Evolutionary conservation across 1,284 basidiomycete species (phyloP).

Genomic region (Ceratobasidium sp.): DNA sequence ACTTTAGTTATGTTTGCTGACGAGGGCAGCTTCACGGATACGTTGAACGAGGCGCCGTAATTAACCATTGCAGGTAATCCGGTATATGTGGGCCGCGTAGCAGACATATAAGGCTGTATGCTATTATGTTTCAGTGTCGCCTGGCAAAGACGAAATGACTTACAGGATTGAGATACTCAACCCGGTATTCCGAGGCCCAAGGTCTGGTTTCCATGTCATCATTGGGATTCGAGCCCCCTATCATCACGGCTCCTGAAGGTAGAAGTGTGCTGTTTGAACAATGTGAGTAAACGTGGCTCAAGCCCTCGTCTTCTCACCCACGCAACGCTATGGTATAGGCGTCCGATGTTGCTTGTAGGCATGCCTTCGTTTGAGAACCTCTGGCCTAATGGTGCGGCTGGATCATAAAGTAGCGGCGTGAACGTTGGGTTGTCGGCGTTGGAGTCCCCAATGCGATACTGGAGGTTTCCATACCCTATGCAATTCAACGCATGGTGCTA

Average conservation of each 20-base stretch:
- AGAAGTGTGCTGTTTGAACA: slow-evolving; percentile 6
- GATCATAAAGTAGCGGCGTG: slow-evolving; percentile 64
- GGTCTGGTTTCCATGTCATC: slow-evolving; percentile 66
- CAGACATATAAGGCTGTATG: slow-evolving; percentile 45
- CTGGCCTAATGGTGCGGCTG: slow-evolving; percentile 58
- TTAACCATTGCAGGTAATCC: slow-evolving; percentile 58
- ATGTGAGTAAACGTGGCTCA: too few relatives aligned
- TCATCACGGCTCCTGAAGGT: slow-evolving; percentile 52
- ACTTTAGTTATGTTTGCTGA: slow-evolving; percentile 69
- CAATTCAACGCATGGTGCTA: too few relatives aligned
- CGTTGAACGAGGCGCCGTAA: slow-evolving; percentile 70
- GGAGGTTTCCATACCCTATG: slow-evolving; percentile 60
- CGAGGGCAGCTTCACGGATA: slow-evolving; percentile 72
- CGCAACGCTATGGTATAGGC: slow-evolving; percentile 71
- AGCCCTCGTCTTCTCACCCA: slow-evolving; percentile 52
- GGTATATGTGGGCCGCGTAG: slow-evolving; percentile 62
- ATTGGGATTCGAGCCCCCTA: slow-evolving; percentile 84
- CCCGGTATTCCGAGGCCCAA: slow-evolving; percentile 83
- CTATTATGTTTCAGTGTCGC: neutral
- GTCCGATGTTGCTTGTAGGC: slow-evolving; percentile 65
- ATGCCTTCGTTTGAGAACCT: slow-evolving; percentile 61
- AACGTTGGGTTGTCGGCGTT: slow-evolving; percentile 62
- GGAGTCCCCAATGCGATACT: slow-evolving; percentile 60
- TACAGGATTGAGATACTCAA: slow-evolving; percentile 75
- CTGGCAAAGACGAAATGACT: slow-evolving; percentile 66